Evolutionary conservation across 495 filamentous ascomycete species (phyloP), one percentile per base, ranked within the genome.

Genomic region (Baudoinia panamericana): DNA sequence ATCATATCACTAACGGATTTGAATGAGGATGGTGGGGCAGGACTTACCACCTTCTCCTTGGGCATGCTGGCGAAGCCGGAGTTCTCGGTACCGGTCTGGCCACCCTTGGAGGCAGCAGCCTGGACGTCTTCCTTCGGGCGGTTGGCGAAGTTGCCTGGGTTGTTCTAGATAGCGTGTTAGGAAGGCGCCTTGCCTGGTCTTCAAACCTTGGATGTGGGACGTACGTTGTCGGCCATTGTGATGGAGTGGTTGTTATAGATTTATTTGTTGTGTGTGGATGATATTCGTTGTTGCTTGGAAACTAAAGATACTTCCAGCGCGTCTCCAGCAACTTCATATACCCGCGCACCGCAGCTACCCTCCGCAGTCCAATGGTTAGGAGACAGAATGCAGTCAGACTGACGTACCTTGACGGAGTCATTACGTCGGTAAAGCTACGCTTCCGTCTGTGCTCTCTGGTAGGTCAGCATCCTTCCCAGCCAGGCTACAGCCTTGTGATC

Each of bases 131-230:
- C 58, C 29, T 45, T 52, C 20, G 52, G 48, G 18, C 53, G 56
- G 48, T 61, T 59, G 50, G 58, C 56, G 33, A 61, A 59, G 51
- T 61, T 61, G 40, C 39, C 39, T 4, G 58, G 58, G 44, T 59
- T 59, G 30, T 31, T 21, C 31, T 35, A 16, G 41, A 44, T 33
- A 44, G 36, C 9, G 5, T 44, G n/a, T 3, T 36, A 10, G 66
- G 57, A 79, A 78, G 55, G 78, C 76, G 16, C 66, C 66, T 29
- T 72, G 71, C 48, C 79, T 80, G 24, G 57, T 58, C n/a, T n/a
- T n/a, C n/a, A n/a, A n/a, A n/a, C n/a, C n/a, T n/a, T n/a, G n/a
- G n/a, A n/a, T n/a, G n/a, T n/a, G n/a, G n/a, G n/a, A n/a, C n/a
- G n/a, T n/a, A n/a, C n/a, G 50, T 76, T 66, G 54, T 56, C 55